Base-by-base conservation (phyloP, 192 early-diverging fungal species). In the Coemansia reversa region DNA sequence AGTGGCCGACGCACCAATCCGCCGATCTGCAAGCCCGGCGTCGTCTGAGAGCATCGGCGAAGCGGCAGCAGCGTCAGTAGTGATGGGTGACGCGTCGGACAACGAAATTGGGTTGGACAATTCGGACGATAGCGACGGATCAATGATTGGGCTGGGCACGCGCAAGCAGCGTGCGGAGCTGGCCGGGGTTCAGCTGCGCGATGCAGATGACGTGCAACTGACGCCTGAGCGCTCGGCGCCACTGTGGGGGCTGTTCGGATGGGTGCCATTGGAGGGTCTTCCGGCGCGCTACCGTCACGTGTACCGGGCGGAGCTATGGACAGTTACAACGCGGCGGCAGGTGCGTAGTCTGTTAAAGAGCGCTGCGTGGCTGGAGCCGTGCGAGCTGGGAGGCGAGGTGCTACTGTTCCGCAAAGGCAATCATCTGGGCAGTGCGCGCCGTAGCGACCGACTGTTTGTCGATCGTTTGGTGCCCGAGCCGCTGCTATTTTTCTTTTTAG, bases 231-330 rank as follows among this genome's bases (percentile, higher is more conserved):
- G 60, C 9, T 54, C 74, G n/a, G 48, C 35, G 4, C 47, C 48
- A 3, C n/a, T 70, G 63, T 79, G 76, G 76, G 59, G 52, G 22
- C 23, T 63, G 7, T 74, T 65, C 33, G 71, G 71, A 5, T 79
- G 76, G 76, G 22, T 73, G 25, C 54, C 67, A 27, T 52, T 70
- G 18, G 68, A 74, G 24, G 49, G 42, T 7, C 57, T 79, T 47
- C 52, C 67, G 4, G 24, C 22, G 4, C 22, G 33, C 11, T 79
- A 74, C 30, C 6, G 29, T 4, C 22, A 42, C 8, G 8, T 45
- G 8, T 64, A 67, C 11, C 45, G 60, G 8, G 27, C 48, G n/a
- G 27, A 20, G n/a, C 47, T 79, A 53, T 74, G 64, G 58, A 56
- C 45, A 3, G 19, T 11, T 2, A 47, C 59, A 24, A 63, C 65